Conservation (phyloP, 106 monocot genomes). For the Dendrobium huoshanense region DNA sequence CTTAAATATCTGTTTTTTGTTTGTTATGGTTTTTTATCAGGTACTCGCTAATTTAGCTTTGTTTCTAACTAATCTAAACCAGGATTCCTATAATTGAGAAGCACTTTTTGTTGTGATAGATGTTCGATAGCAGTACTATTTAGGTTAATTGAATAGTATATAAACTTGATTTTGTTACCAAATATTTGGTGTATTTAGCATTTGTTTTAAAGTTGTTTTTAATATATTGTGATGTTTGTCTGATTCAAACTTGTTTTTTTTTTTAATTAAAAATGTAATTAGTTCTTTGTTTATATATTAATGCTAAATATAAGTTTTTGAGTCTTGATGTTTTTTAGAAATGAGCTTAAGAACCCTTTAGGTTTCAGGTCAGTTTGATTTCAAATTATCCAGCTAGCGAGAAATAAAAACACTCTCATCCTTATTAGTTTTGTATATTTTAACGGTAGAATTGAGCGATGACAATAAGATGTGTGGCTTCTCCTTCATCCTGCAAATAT, state of each 20-base stretch:
- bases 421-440: too few relatives aligned
- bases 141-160: not conserved
- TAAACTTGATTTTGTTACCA: not conserved
- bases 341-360: too few relatives aligned
- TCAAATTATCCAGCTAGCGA: too few relatives aligned
- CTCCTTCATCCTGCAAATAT: too few relatives aligned
- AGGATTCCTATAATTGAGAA: not conserved
- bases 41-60: not conserved
- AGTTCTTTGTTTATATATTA: too few relatives aligned
- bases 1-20: not conserved
- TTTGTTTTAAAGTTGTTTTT: not conserved
- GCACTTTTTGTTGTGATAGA: not conserved
- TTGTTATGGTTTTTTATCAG: not conserved
- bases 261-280: not conserved
- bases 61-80: not conserved
- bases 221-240: not conserved
- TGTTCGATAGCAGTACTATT: not conserved
- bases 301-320: too few relatives aligned
- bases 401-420: too few relatives aligned
- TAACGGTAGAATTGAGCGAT: too few relatives aligned
- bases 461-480: too few relatives aligned
- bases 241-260: not conserved
- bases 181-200: not conserved
- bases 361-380: too few relatives aligned
- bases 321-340: too few relatives aligned